Evolutionary conservation across 352 stramenopile genomes (phyloP).

Genomic region (Phytophthora pinifolia): DNA sequence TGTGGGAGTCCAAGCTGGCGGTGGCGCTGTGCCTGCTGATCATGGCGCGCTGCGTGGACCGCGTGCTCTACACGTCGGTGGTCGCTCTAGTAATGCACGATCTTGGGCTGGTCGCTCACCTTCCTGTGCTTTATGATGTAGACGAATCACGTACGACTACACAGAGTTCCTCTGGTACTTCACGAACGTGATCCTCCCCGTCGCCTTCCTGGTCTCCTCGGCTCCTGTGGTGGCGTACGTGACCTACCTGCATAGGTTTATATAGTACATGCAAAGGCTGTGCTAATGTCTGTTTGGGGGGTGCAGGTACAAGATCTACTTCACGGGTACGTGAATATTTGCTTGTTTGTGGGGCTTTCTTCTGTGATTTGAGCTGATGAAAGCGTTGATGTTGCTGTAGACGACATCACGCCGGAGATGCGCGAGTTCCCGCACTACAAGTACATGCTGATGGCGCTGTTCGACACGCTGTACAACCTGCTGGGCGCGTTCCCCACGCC

Average conservation of each 20-base stretch:
- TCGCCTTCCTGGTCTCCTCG: constrained; percentile 74
- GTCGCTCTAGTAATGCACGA: background rate
- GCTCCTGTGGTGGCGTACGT: constrained; percentile 75
- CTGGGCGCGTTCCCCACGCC: constrained; percentile 80
- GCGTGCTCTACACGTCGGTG: constrained; percentile 85
- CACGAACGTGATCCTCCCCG: constrained; percentile 76
- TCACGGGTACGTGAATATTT: constrained; percentile 40
- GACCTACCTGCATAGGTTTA: too few relatives aligned
- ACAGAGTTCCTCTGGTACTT: constrained; percentile 90
- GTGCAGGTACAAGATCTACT: constrained; percentile 79
- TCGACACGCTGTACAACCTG: constrained; percentile 85
- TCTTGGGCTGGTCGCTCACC: background rate
- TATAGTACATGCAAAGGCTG: background rate
- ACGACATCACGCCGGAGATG: constrained; percentile 87
- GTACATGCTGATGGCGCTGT: constrained; percentile 83
- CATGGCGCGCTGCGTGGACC: constrained; percentile 77
- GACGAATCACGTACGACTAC: constrained; percentile 88
- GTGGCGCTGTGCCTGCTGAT: constrained; percentile 79
- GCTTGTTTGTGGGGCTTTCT: background rate
- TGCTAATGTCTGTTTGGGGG: constrained; percentile 6
- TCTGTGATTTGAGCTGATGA: too few relatives aligned
- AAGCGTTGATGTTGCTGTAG: constrained; percentile 19
- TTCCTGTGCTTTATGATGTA: constrained; percentile 22
- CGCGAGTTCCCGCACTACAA: constrained; percentile 85
- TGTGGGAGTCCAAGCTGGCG: constrained; percentile 86